Conservation (phyloP, 2,329 filamentous ascomycete species). For the Akanthomyces muscarius region DNA sequence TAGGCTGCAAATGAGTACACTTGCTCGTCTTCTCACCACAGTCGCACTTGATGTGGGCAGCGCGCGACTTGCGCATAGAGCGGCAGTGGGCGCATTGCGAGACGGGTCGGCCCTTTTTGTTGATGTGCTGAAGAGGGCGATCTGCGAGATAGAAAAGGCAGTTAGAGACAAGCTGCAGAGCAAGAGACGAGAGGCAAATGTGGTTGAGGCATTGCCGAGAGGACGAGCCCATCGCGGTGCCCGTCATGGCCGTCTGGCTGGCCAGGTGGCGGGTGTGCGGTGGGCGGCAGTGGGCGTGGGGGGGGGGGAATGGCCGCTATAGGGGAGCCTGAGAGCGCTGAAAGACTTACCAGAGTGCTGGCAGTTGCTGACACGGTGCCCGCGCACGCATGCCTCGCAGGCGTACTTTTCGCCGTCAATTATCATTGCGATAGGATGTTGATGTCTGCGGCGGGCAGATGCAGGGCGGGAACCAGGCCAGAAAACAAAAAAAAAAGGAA, state of each 20-base stretch:
- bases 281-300: conserved; percentile 6
- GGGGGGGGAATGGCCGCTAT: conserved; percentile 5
- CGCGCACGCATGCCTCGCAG: conserved; percentile 96
- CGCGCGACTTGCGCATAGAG: conserved; percentile 89
- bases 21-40: conserved; percentile 88
- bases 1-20: conserved; percentile 57
- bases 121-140: conserved; percentile 87
- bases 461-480: conserved; percentile 10
- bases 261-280: neutral
- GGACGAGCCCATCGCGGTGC: conserved; percentile 1
- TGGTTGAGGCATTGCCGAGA: neutral
- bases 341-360: conserved; percentile 78
- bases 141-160: conserved; percentile 48
- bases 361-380: conserved; percentile 98
- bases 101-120: conserved; percentile 94
- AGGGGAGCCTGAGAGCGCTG: conserved; percentile 12
- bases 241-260: neutral
- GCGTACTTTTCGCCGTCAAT: conserved; percentile 96
- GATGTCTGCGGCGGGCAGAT: conserved; percentile 18
- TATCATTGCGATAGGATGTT: conserved; percentile 54
- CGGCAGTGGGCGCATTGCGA: conserved; percentile 98
- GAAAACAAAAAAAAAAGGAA: neutral
- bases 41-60: conserved; percentile 93
- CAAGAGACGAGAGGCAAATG: neutral
- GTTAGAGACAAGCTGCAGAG: neutral